Percentiles rank a stretch among this genome's conserved stretches.
Conservation (phyloP, 2,329 filamentous ascomycete genomes). For the Sporothrix inflata region DNA sequence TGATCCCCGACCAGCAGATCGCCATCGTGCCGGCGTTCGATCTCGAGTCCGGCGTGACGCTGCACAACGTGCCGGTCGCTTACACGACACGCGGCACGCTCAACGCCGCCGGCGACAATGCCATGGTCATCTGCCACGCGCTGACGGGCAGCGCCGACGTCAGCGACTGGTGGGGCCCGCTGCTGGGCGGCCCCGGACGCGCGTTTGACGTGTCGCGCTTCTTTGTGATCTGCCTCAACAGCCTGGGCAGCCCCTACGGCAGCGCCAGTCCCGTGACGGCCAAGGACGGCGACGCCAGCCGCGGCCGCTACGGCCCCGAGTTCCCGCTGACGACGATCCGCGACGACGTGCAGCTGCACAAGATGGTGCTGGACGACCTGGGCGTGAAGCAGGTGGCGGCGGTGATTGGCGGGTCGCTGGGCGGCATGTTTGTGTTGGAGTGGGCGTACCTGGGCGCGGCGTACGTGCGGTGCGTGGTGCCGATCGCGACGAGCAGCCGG, state of each 20-base stretch:
- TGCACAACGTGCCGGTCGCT: slow-evolving; percentile 74
- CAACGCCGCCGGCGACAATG: slow-evolving; percentile 63
- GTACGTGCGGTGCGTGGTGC: slow-evolving; percentile 78
- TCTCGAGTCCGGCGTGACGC: slow-evolving; percentile 85
- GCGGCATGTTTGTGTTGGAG: slow-evolving; percentile 88
- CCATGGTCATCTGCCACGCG: slow-evolving; percentile 80
- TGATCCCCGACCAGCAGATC: slow-evolving; percentile 88
- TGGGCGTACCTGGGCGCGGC: slow-evolving; percentile 89
- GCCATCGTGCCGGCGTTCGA: slow-evolving; percentile 86
- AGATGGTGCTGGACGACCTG: slow-evolving; percentile 76
- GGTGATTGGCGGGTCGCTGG: slow-evolving; percentile 82
- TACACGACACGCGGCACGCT: slow-evolving; percentile 68
- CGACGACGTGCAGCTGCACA: slow-evolving; percentile 93
- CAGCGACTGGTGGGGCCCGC: slow-evolving; percentile 84
- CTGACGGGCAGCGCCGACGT: slow-evolving; percentile 85
- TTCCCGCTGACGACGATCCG: slow-evolving; percentile 94
- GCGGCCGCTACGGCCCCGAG: slow-evolving; percentile 87
- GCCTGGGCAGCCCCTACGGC: slow-evolving; percentile 81
- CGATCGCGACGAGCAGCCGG: slow-evolving; percentile 81
- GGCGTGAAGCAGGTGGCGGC: slow-evolving; percentile 78
- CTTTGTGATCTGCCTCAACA: slow-evolving; percentile 86
- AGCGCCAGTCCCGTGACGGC: slow-evolving; percentile 87
- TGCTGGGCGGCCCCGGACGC: slow-evolving; percentile 75
- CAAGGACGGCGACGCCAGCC: slow-evolving; percentile 75
- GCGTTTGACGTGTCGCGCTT: slow-evolving; percentile 82